These are phyloP conservation scores for Globisporangium lucens DNA, from an alignment of 352 stramenopile species.

Conservation along the genomic window DNA sequence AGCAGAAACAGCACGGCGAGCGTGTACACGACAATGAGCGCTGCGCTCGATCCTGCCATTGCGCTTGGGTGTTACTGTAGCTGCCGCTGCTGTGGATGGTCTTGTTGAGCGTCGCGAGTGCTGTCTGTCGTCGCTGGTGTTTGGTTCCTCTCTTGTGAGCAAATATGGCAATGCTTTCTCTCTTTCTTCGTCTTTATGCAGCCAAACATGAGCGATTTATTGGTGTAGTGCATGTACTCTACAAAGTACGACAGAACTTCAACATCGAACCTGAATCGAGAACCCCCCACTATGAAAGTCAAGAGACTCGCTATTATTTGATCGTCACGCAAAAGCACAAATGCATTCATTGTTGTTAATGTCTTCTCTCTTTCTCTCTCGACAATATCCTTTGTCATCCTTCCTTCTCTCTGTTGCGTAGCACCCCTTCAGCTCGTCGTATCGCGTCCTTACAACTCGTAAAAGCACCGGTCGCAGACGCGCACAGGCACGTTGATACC, in stretches of 20 bases:
- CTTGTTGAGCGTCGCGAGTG: background rate
- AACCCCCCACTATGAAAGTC: background rate
- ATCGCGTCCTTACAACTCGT: conserved; percentile 43
- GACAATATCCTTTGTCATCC: background rate
- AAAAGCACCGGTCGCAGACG: conserved; percentile 86
- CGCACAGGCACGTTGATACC: conserved; percentile 84
- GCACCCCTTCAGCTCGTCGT: background rate
- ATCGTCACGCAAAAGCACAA: background rate
- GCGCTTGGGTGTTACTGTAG: background rate
- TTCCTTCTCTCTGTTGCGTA: background rate
- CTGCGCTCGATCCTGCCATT: conserved; percentile 5
- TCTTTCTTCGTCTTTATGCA: background rate
- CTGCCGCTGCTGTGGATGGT: background rate
- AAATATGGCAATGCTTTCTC: background rate
- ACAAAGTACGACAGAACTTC: conserved; percentile 8
- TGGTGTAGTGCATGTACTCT: background rate
- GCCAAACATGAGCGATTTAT: background rate
- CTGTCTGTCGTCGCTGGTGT: background rate
- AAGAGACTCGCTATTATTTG: background rate
- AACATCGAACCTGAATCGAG: conserved; percentile 7
- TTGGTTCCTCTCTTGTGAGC: background rate
- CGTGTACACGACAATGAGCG: conserved; percentile 25
- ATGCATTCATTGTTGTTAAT: background rate
- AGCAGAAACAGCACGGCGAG: conserved; percentile 29
- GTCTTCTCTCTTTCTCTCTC: background rate